A percentile compares a stretch with the other conserved stretches of the same genome.
These are phyloP conservation scores for Mallotus japonicus DNA, from an alignment of 441 rosid genomes.

Conservation along the genomic window DNA sequence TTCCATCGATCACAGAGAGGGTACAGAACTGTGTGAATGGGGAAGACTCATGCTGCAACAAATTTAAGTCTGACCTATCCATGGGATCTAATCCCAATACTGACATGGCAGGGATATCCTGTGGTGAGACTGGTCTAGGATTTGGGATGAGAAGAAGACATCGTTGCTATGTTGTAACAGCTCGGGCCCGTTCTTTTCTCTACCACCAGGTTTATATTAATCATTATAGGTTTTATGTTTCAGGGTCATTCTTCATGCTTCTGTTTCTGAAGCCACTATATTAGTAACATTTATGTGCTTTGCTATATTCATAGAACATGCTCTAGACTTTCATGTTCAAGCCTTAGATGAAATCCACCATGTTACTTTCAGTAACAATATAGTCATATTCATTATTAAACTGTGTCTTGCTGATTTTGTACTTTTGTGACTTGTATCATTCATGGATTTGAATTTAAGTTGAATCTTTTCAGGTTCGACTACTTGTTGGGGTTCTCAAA, in stretches of 20 bases:
- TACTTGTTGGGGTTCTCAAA: conserved; percentile 85
- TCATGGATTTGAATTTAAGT: neutral
- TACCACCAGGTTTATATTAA: conserved; percentile 73
- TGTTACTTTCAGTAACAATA: too few species aligned
- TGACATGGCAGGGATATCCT: conserved; percentile 18
- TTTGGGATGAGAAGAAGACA: conserved; percentile 67
- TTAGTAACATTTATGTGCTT: neutral
- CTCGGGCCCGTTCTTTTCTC: conserved; percentile 77
- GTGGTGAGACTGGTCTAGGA: conserved; percentile 34
- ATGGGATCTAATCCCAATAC: conserved; percentile 25
- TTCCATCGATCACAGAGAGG: conserved; percentile 58
- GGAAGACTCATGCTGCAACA: conserved; percentile 33
- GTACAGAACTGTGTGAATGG: conserved; percentile 28
- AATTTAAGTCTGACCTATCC: conserved; percentile 24
- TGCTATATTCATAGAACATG: neutral
- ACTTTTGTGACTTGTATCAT: neutral
- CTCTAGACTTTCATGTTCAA: neutral
- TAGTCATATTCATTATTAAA: too few species aligned
- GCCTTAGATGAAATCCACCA: neutral
- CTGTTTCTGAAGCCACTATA: neutral
- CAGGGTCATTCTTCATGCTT: neutral
- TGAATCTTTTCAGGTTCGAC: conserved; percentile 61
- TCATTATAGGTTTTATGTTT: neutral
- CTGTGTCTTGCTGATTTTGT: too few species aligned
- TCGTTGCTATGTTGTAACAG: conserved; percentile 62